Percentiles rank a stretch among this genome's conserved stretches.
phyloP scores from a whole-genome alignment of 1,284 basidiomycete species.

The Melampsora larici-populina region DNA sequence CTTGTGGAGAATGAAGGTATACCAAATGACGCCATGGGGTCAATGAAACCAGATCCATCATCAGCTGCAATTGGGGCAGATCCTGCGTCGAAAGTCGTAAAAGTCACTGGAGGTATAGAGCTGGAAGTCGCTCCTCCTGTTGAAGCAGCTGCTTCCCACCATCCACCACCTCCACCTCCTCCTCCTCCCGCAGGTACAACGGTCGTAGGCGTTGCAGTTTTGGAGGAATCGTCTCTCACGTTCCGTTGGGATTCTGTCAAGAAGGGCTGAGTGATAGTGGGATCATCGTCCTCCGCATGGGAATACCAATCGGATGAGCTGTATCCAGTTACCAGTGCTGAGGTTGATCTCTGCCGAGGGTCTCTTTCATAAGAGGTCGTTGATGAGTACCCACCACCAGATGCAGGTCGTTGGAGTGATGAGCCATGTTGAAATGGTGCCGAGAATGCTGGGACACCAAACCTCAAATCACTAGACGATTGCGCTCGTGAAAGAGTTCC shows the following conservation, averaged over 20 bases:
- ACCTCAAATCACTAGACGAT: constrained; percentile 49
- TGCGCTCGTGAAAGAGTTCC: constrained; percentile 52
- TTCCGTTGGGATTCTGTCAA: background rate
- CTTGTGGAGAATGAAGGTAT: constrained; percentile 13
- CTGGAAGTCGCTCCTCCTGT: constrained; percentile 26
- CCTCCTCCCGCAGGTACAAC: constrained; percentile 44
- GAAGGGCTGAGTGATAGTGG: constrained; percentile 44
- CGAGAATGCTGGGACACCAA: constrained; percentile 12
- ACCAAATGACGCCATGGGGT: constrained; percentile 38
- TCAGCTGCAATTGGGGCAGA: constrained; percentile 13
- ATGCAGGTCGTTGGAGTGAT: constrained; percentile 35
- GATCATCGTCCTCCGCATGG: constrained; percentile 47
- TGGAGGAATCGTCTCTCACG: background rate
- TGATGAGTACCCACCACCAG: constrained; percentile 31
- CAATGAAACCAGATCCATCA: constrained; percentile 41
- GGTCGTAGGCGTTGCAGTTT: constrained; percentile 27
- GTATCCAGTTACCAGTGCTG: constrained; percentile 47
- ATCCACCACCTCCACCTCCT: constrained; percentile 21
- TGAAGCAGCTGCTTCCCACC: constrained; percentile 40
- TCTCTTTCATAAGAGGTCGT: constrained; percentile 20
- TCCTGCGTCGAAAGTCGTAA: constrained; percentile 19
- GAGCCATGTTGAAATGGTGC: constrained; percentile 22
- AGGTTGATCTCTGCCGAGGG: constrained; percentile 15
- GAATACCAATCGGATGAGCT: constrained; percentile 47
- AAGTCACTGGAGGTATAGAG: constrained; percentile 12